These are phyloP conservation scores for Garcileccinum viscosum DNA, from an alignment of 1,284 basidiomycete genomes.

Conservation along the genomic window DNA sequence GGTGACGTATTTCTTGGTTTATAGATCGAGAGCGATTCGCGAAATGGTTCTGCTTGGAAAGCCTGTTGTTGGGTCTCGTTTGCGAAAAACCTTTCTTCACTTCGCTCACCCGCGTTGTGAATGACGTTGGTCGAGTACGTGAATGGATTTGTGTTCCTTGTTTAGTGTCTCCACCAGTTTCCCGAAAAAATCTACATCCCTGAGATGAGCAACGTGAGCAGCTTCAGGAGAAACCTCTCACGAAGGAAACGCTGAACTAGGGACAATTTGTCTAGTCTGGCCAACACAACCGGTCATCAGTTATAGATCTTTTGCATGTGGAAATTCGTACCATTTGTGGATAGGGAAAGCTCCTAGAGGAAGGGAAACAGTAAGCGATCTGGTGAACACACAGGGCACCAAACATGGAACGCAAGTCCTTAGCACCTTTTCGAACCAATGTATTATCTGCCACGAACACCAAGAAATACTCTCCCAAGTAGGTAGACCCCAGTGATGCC, in stretches of 20 bases:
- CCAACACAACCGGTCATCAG: neutral
- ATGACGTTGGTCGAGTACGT: too few relatives aligned
- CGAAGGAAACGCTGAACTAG: neutral
- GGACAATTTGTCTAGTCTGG: neutral
- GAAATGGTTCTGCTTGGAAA: too few relatives aligned
- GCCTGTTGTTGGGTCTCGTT: too few relatives aligned
- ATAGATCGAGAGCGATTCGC: too few relatives aligned
- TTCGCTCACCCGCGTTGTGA: too few relatives aligned
- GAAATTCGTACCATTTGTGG: neutral
- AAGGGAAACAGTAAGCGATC: neutral
- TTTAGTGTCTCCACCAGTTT: too few relatives aligned
- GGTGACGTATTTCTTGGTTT: too few relatives aligned
- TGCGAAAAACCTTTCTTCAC: too few relatives aligned
- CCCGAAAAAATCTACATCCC: neutral
- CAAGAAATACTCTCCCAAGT: neutral
- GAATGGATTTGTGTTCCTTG: too few relatives aligned
- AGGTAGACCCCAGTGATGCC: neutral
- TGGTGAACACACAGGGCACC: neutral
- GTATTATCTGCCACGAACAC: neutral
- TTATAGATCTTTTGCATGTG: neutral
- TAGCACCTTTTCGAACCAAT: neutral
- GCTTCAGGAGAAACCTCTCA: neutral
- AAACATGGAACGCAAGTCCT: neutral
- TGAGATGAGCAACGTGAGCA: neutral
- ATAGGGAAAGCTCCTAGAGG: neutral